Conservation (phyloP, 192 early-diverging fungal species). For the Coemansia sp. region DNA sequence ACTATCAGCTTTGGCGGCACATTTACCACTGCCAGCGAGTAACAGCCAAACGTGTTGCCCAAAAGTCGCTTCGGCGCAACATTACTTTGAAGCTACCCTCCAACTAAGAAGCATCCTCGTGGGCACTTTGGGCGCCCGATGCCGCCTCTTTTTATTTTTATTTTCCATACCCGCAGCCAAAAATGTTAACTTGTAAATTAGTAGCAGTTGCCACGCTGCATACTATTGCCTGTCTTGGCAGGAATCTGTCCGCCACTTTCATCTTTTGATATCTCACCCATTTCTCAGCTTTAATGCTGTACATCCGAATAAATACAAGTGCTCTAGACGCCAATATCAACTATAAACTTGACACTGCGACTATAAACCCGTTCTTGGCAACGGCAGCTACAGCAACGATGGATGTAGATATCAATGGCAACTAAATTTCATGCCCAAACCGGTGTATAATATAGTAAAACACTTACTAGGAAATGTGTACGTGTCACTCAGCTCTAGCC, state of each 20-base stretch:
- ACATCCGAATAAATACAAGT: neutral
- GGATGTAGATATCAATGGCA: neutral
- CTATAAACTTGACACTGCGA: neutral
- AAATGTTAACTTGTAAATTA: neutral
- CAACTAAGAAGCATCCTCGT: neutral
- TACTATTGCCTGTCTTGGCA: neutral
- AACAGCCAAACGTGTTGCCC: neutral
- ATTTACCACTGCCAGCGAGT: neutral
- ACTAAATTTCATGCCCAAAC: neutral
- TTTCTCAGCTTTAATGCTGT: neutral
- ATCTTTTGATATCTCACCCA: neutral
- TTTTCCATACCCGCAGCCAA: neutral
- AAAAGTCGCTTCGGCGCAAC: neutral
- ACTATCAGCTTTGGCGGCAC: neutral
- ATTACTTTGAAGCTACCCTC: neutral
- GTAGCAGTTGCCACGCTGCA: neutral
- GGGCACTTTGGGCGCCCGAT: neutral
- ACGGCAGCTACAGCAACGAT: neutral
- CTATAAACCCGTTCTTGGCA: neutral
- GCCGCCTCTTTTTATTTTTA: neutral
- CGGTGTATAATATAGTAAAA: neutral
- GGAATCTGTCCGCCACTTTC: neutral
- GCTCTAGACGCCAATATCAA: neutral
- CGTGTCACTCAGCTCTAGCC: conserved; percentile 8
- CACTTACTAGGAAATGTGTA: neutral